A percentile compares a stretch with the other conserved stretches of the same genome.
phyloP scores from a whole-genome alignment of 1,139 yeast genomes.

The Hansenula sp. region DNA sequence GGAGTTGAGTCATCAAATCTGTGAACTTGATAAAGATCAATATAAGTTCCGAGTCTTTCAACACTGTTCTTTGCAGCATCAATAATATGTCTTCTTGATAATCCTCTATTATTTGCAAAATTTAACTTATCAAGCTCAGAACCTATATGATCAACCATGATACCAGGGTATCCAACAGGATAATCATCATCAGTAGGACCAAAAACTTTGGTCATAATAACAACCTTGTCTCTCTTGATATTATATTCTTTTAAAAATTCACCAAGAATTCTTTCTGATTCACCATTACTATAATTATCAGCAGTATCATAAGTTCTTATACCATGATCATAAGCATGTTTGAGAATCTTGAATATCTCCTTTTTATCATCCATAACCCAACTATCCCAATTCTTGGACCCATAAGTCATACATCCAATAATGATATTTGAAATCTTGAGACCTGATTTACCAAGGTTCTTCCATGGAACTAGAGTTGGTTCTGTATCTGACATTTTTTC shows the following conservation, averaged over 20 bases:
- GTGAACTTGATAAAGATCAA: constrained; percentile 45
- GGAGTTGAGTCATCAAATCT: constrained; percentile 38
- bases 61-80: constrained; percentile 37
- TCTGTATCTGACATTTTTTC: no score
- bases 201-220: constrained; percentile 34
- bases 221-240: constrained; percentile 34
- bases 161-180: constrained; percentile 3
- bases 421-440: constrained; percentile 41
- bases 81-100: constrained; percentile 43
- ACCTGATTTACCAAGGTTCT: constrained; percentile 30
- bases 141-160: background rate
- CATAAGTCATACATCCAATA: constrained; percentile 28
- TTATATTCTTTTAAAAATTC: constrained; percentile 32
- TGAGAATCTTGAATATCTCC: constrained; percentile 29
- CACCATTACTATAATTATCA: constrained; percentile 36
- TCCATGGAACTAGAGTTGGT: background rate
- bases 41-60: constrained; percentile 42
- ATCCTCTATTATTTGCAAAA: constrained; percentile 29
- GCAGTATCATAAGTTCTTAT: constrained; percentile 45
- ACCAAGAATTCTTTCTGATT: constrained; percentile 33
- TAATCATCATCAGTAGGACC: constrained; percentile 22
- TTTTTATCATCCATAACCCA: constrained; percentile 39
- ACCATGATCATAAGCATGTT: constrained; percentile 40
- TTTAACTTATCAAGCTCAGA: constrained; percentile 9
- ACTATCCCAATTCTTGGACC: constrained; percentile 34